These are phyloP conservation scores for Mycena citricolor DNA, from an alignment of 1,284 basidiomycete genomes.

Conservation along the genomic window DNA sequence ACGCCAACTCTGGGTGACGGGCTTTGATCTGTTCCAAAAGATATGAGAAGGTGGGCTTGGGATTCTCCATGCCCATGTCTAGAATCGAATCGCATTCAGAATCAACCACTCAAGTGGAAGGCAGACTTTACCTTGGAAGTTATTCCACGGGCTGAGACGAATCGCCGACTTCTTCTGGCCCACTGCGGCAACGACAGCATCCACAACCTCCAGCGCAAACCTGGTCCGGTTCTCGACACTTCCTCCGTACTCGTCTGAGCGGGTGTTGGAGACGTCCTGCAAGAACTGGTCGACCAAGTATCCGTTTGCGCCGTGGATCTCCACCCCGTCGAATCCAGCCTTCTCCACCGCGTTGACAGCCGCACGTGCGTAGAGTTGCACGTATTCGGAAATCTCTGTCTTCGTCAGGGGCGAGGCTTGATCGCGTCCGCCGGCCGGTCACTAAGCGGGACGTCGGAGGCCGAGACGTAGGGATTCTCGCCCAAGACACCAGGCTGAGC, in stretches of 20 bases:
- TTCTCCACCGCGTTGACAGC: constrained; percentile 31
- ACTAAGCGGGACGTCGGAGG: constrained; percentile 39
- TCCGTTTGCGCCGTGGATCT: constrained; percentile 34
- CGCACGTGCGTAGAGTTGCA: constrained; percentile 26
- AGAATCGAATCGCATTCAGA: neutral
- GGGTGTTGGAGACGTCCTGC: constrained; percentile 44
- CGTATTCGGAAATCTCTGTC: constrained; percentile 32
- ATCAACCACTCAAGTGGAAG: neutral
- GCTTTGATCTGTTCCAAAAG: constrained; percentile 25
- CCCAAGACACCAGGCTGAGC: constrained; percentile 31
- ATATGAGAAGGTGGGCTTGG: constrained; percentile 31
- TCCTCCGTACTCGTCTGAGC: constrained; percentile 62
- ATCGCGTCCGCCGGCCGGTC: constrained; percentile 19
- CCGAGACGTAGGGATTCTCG: constrained; percentile 31
- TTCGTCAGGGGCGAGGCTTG: constrained; percentile 25
- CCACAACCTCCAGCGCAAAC: constrained; percentile 48
- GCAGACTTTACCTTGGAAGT: constrained; percentile 26
- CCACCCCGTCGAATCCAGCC: constrained; percentile 31
- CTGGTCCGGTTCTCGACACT: constrained; percentile 50
- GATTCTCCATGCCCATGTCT: constrained; percentile 30
- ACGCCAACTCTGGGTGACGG: constrained; percentile 41
- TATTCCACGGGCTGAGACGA: constrained; percentile 43
- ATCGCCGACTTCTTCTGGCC: constrained; percentile 36
- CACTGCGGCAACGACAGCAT: constrained; percentile 30
- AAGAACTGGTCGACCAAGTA: constrained; percentile 44